Conservation (phyloP, 2,329 filamentous ascomycete genomes). For the Aureobasidium uvarum region DNA sequence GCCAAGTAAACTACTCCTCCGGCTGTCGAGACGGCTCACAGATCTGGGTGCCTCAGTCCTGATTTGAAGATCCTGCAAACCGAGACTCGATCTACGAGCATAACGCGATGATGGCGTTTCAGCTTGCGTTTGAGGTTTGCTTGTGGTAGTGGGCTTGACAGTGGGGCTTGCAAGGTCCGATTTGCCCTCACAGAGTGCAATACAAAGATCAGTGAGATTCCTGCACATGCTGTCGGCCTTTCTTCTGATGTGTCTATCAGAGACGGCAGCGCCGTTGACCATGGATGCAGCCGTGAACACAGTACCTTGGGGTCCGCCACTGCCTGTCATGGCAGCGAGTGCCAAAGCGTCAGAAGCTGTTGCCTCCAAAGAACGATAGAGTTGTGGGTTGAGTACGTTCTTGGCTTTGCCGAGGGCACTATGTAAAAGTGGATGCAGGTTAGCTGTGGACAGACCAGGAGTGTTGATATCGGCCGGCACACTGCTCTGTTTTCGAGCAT, state of each 20-base stretch:
- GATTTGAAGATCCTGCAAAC: constrained; percentile 21
- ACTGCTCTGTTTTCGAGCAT: constrained; percentile 50
- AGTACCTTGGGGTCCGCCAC: constrained; percentile 60
- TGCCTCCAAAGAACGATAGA: constrained; percentile 76
- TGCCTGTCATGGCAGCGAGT: constrained; percentile 74
- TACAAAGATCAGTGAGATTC: constrained; percentile 85
- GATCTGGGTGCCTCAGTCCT: constrained; percentile 21
- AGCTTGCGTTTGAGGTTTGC: background rate
- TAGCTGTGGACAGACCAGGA: constrained; percentile 46
- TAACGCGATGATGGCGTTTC: constrained; percentile 23
- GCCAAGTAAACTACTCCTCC: constrained; percentile 25
- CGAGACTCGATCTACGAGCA: constrained; percentile 15
- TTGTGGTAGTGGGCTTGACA: background rate
- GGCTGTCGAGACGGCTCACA: constrained; percentile 22
- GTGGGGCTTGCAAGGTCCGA: constrained; percentile 7
- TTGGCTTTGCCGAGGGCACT: constrained; percentile 79
- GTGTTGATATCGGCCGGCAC: constrained; percentile 41
- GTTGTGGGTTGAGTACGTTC: constrained; percentile 63
- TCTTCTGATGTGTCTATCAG: constrained; percentile 80
- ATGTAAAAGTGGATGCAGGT: constrained; percentile 73
- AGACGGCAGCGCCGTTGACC: constrained; percentile 49
- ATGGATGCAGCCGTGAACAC: constrained; percentile 66
- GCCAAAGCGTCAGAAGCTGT: constrained; percentile 78
- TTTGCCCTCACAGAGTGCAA: constrained; percentile 60
- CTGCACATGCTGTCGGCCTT: constrained; percentile 93